phyloP scores from a whole-genome alignment of 2,329 filamentous ascomycete species.

The Dissoconium aciculare region DNA sequence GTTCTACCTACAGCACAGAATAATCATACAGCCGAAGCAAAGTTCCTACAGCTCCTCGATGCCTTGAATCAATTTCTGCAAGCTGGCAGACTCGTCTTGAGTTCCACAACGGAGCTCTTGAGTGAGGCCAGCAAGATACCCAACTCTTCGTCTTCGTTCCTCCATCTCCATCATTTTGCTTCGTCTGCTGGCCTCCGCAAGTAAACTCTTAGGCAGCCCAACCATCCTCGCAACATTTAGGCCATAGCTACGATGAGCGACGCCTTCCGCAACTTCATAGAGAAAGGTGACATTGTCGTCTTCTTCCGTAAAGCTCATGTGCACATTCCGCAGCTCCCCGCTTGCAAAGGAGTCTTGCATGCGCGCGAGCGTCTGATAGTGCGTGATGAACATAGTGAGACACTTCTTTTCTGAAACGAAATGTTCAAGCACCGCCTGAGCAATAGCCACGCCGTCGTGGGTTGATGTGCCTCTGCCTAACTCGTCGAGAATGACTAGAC shows the following conservation, averaged over 20 bases:
- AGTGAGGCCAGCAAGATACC: slow-evolving; percentile 17
- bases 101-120: slow-evolving; percentile 8
- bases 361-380: slow-evolving; percentile 78
- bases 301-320: slow-evolving; percentile 71
- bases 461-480: slow-evolving; percentile 85
- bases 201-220: slow-evolving; percentile 57
- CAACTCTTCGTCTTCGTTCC: slow-evolving; percentile 48
- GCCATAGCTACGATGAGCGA: slow-evolving; percentile 87
- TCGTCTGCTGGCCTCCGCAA: slow-evolving; percentile 67
- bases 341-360: slow-evolving; percentile 53
- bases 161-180: slow-evolving; percentile 66
- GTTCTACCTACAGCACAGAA: too few relatives aligned
- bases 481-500: slow-evolving; percentile 85
- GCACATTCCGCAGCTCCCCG: slow-evolving; percentile 64
- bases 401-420: slow-evolving; percentile 60
- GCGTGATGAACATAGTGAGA: slow-evolving; percentile 89
- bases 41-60: slow-evolving; percentile 29
- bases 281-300: slow-evolving; percentile 66
- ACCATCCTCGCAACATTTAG: slow-evolving; percentile 83
- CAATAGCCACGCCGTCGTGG: slow-evolving; percentile 91
- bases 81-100: slow-evolving; percentile 12
- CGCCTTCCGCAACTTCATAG: slow-evolving; percentile 81
- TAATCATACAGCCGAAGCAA: too few relatives aligned
- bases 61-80: slow-evolving; percentile 28
- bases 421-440: slow-evolving; percentile 76